Conservation (phyloP, 2,329 filamentous ascomycete species). For the Clonostachys rhizophaga region DNA sequence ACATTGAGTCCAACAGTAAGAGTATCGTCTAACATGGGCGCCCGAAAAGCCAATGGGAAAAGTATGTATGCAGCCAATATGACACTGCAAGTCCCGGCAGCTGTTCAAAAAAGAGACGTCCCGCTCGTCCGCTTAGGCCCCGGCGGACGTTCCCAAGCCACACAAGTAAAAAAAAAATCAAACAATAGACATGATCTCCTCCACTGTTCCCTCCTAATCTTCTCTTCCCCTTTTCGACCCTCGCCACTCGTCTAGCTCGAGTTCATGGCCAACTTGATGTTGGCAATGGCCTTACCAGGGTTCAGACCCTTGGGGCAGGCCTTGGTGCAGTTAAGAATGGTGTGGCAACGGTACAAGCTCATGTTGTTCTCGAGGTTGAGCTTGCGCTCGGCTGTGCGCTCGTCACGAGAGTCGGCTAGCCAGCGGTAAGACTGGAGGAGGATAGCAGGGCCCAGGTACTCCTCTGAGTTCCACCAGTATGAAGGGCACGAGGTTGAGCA, state of each 20-base stretch:
- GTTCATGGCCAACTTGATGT: constrained; percentile 98
- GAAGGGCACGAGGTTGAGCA: constrained; percentile 99
- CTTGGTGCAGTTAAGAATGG: constrained; percentile 96
- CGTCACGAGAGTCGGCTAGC: constrained; percentile 92
- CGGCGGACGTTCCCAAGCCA: too few species aligned
- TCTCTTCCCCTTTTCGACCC: too few species aligned
- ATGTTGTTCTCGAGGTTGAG: constrained; percentile 95
- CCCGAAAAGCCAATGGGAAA: too few species aligned
- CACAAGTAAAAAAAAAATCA: too few species aligned
- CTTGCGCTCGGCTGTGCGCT: constrained; percentile 84
- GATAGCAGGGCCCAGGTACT: constrained; percentile 95
- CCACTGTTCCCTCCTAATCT: too few species aligned
- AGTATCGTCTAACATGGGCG: too few species aligned
- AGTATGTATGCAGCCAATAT: too few species aligned
- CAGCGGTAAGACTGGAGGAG: constrained; percentile 97
- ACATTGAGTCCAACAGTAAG: too few species aligned
- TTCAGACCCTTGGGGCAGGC: constrained; percentile 99
- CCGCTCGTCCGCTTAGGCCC: too few species aligned
- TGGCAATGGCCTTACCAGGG: constrained; percentile 88
- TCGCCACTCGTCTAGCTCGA: not conserved
- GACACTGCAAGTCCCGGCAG: too few species aligned
- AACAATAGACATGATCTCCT: too few species aligned
- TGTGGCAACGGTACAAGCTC: constrained; percentile 98
- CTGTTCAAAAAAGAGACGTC: too few species aligned
- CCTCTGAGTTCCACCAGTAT: constrained; percentile 99